Evolutionary conservation across 371 early-diverging fungal genomes (phyloP).

Genomic region (Umbelopsis sp.): DNA sequence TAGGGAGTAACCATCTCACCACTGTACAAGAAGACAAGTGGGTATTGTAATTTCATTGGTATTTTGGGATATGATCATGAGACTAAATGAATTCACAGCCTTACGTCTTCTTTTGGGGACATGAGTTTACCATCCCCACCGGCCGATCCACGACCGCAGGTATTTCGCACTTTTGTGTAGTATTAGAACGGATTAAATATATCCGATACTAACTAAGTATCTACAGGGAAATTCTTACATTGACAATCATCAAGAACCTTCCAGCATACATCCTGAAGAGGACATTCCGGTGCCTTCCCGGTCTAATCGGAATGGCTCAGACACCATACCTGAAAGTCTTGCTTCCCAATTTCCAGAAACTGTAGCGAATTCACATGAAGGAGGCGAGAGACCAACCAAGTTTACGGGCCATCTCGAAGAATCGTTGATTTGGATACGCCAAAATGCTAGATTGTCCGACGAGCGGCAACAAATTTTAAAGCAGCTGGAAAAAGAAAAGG

Average conservation of each 20-base stretch:
- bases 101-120: not conserved
- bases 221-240: not conserved
- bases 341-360: not conserved
- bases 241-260: not conserved
- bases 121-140: slow-evolving; percentile 7
- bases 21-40: slow-evolving; percentile 9
- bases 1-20: not conserved
- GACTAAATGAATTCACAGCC: not conserved
- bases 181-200: not conserved
- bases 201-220: not conserved
- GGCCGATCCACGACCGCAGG: slow-evolving; percentile 10
- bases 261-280: too few species aligned
- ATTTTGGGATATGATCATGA: not conserved
- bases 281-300: not conserved
- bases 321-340: not conserved
- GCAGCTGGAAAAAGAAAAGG: slow-evolving; percentile 7
- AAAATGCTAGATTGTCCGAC: slow-evolving; percentile 4
- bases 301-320: not conserved
- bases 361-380: not conserved
- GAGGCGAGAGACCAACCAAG: not conserved
- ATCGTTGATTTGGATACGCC: slow-evolving; percentile 9
- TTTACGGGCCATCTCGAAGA: not conserved
- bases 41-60: not conserved
- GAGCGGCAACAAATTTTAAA: slow-evolving; percentile 9
- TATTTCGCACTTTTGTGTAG: not conserved